Conservation (phyloP, 1,284 basidiomycete genomes). For the Xanthoconium separans region DNA sequence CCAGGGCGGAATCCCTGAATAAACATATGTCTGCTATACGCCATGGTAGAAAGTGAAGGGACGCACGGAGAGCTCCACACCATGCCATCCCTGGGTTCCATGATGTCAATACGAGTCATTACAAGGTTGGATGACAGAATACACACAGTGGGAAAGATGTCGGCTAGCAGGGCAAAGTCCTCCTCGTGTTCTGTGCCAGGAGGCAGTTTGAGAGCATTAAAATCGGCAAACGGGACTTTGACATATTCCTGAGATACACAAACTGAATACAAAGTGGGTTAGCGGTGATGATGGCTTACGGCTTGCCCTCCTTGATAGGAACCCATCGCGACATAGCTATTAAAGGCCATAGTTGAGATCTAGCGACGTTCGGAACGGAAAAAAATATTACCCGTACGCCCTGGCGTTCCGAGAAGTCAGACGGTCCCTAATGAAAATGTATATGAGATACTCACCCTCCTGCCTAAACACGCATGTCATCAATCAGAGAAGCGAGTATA, state of each 20-base stretch:
- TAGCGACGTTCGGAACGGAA: not conserved
- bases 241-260: not conserved
- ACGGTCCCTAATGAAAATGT: not conserved
- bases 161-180: not conserved
- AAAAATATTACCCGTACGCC: not conserved
- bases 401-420: not conserved
- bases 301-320: not conserved
- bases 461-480: not conserved
- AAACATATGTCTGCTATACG: constrained; percentile 11
- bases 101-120: not conserved
- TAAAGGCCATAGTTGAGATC: not conserved
- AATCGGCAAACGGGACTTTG: not conserved
- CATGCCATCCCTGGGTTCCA: not conserved
- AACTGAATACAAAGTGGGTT: not conserved
- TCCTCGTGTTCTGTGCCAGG: not conserved
- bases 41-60: constrained; percentile 39
- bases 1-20: not conserved
- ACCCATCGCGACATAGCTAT: not conserved
- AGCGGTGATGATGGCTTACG: not conserved
- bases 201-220: not conserved
- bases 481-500: not conserved
- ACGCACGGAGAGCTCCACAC: constrained; percentile 15
- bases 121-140: not conserved
- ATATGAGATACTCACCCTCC: not conserved
- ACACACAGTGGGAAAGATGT: not conserved